Evolutionary conservation across 257 asterid species (phyloP), one percentile per base, ranked within the genome.

Genomic region (Nicotiana otophora): DNA sequence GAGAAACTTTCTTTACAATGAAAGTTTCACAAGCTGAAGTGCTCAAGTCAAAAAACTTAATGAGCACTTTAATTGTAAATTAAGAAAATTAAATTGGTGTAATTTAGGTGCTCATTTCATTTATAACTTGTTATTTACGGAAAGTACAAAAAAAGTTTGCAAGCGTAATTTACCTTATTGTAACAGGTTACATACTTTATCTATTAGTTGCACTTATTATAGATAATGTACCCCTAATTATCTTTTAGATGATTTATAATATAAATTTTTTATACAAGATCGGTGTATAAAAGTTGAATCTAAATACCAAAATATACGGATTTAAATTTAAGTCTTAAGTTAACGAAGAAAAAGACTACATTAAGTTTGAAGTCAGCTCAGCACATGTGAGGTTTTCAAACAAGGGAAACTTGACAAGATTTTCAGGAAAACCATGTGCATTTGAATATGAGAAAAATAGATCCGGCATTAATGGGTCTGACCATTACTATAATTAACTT

Each of bases 341-440:
- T 55, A 16, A 16, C 1, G 60, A 54, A 54, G 60, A 54, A 54
- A 54, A 54, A 16, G 6, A 15, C 20, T 61, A 20, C 15, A 61
- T 23, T 61, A 20, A 61, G 16, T 9, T 23, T 23, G 12, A 61
- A 20, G 67, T 20, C 33, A 61, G 16, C 5, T 61, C 16, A 23
- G 33, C 67, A 61, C 67, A 61, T 61, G 67, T n/a, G 33, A 20
- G 16, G 67, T 20, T n/a, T 23, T 8, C 42, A 57, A 33, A 39
- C 23, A 58, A 69, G 3, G 19, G 46, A 69, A 54, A 8, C 17
- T 69, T 81, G 60, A 78, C 72, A 78, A n/a, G 54, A 31, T 17
- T 78, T 78, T n/a, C 36, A 78, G 82, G 74, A 70, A 70, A 70
- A 46, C 67, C 82, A 48, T 75, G 54, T 61, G 67, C 82, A 23